These are phyloP conservation scores for Alternaria atra DNA, from an alignment of 2,329 filamentous ascomycete species.

Conservation along the genomic window DNA sequence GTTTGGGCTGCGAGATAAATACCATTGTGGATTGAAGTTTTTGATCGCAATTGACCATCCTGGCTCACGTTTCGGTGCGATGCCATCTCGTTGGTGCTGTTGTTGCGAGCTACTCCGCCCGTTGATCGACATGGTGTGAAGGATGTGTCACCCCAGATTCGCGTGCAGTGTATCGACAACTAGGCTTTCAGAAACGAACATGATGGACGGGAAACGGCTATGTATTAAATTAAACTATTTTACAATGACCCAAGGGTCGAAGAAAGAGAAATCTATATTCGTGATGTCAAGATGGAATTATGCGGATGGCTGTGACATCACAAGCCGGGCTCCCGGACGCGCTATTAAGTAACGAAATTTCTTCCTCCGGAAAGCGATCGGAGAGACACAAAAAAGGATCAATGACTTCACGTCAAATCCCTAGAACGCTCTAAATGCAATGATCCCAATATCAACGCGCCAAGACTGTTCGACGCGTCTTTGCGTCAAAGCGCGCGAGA, in stretches of 20 bases:
- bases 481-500: neutral
- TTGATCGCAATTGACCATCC: constrained; percentile 26
- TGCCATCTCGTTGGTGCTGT: neutral
- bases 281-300: neutral
- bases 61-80: constrained; percentile 12
- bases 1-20: neutral
- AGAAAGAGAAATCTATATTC: neutral
- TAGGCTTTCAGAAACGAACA: neutral
- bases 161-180: neutral
- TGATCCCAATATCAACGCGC: neutral
- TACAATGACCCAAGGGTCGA: neutral
- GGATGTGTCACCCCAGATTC: neutral
- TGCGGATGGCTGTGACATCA: neutral
- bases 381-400: neutral
- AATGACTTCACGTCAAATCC: neutral
- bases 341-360: neutral
- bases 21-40: constrained; percentile 29
- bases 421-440: neutral
- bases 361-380: neutral
- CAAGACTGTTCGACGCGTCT: neutral
- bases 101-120: neutral
- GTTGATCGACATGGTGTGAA: neutral
- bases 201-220: neutral
- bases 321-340: neutral
- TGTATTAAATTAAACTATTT: neutral